Conservation (phyloP, 495 filamentous ascomycete species). For the Jackrogersella multiformis region DNA sequence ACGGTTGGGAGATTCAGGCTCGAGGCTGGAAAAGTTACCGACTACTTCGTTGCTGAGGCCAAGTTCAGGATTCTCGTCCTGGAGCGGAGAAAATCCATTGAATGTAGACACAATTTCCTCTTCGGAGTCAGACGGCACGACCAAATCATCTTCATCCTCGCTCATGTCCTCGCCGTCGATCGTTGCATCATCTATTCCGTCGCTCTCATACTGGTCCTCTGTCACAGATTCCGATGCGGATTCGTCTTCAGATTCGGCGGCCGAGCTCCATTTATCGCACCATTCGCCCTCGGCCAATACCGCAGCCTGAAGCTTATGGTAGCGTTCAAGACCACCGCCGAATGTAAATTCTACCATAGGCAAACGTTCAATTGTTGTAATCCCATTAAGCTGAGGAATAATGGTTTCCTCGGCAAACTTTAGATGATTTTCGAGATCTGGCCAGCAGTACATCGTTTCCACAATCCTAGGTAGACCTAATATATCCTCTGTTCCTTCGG, state of each 20-base stretch:
- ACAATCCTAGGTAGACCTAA: constrained; percentile 14
- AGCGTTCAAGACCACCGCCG: constrained; percentile 1
- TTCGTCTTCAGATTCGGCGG: background rate
- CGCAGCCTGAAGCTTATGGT: background rate
- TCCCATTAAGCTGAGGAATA: background rate
- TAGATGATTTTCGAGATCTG: constrained; percentile 33
- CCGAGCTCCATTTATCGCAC: background rate
- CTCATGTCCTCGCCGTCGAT: constrained; percentile 18
- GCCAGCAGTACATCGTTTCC: constrained; percentile 49
- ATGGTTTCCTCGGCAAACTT: constrained; percentile 20
- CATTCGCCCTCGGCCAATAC: background rate
- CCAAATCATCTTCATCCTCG: constrained; percentile 39
- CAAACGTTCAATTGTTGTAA: constrained; percentile 25
- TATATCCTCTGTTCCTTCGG: constrained; percentile 29
- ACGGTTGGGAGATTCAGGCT: constrained; percentile 24
- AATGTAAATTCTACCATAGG: constrained; percentile 42
- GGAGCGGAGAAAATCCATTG: constrained; percentile 39
- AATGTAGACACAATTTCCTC: constrained; percentile 39
- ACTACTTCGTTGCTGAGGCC: background rate
- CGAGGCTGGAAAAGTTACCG: constrained; percentile 25
- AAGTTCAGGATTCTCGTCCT: constrained; percentile 14
- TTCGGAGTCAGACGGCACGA: constrained; percentile 23
- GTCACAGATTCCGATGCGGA: constrained; percentile 4
- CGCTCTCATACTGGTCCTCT: constrained; percentile 40
- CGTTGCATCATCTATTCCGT: constrained; percentile 41